phyloP scores from a whole-genome alignment of 257 asterid genomes.

The Ligustrum vulgare region DNA sequence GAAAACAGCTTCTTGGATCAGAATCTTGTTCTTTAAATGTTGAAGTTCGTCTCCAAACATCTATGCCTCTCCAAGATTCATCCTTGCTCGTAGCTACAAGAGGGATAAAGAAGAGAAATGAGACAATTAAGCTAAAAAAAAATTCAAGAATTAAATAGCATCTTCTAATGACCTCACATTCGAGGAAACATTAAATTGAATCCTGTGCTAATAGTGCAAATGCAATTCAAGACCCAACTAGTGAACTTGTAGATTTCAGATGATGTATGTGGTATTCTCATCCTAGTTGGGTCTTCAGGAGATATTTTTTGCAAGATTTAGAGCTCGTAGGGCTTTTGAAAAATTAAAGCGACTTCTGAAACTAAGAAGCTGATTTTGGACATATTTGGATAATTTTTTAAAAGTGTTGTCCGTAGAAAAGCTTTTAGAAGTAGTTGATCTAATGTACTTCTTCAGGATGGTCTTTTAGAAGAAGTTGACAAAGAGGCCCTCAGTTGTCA shows the following conservation, averaged over 20 bases:
- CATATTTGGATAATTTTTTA: too few relatives aligned
- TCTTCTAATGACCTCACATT: constrained; percentile 60
- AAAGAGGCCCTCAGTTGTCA: too few relatives aligned
- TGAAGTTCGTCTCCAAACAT: constrained; percentile 45
- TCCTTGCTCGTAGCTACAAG: constrained; percentile 69
- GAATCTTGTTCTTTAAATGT: constrained; percentile 14
- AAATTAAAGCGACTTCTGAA: too few relatives aligned
- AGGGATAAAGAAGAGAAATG: constrained; percentile 1
- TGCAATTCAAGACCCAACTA: not conserved
- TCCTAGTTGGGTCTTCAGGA: not conserved
- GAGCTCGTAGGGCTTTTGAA: too few relatives aligned
- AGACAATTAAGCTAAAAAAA: constrained; percentile 21
- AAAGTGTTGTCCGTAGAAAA: too few relatives aligned
- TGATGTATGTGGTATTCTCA: not conserved
- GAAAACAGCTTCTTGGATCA: constrained; percentile 29
- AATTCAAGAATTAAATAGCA: constrained; percentile 7
- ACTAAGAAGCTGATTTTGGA: too few relatives aligned
- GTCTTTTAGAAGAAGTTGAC: too few relatives aligned
- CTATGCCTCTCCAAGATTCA: constrained; percentile 54
- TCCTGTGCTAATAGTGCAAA: not conserved
- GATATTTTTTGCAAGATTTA: not conserved
- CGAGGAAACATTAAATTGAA: constrained; percentile 54
- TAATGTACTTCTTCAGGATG: too few relatives aligned
- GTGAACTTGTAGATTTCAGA: not conserved
- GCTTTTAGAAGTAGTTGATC: too few relatives aligned